Percentiles rank a stretch among this genome's conserved stretches.
These are phyloP conservation scores for Trypethelium eluteriae DNA, from an alignment of 495 filamentous ascomycete species.

Conservation along the genomic window DNA sequence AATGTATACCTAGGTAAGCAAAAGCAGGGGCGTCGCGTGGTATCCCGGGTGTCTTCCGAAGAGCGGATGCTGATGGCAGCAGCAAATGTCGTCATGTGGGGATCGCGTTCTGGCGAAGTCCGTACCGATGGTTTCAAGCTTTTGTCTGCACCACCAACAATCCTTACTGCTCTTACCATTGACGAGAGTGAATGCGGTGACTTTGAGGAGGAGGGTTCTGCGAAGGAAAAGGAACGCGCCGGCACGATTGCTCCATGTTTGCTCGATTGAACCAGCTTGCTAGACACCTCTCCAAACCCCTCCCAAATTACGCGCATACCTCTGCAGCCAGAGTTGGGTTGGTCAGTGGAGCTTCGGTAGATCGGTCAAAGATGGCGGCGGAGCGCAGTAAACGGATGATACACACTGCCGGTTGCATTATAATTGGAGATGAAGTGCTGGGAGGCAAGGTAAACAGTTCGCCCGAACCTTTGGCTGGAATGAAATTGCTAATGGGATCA, in stretches of 20 bases:
- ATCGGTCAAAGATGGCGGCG: constrained; percentile 37
- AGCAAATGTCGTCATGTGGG: neutral
- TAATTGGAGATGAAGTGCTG: constrained; percentile 94
- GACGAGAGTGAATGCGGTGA: neutral
- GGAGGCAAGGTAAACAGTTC: constrained; percentile 74
- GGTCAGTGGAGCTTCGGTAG: constrained; percentile 13
- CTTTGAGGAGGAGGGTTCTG: neutral
- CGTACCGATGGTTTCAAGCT: neutral
- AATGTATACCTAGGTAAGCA: too few relatives aligned
- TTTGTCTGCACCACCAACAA: neutral
- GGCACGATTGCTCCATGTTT: constrained; percentile 50
- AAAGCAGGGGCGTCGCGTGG: too few relatives aligned
- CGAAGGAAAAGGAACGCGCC: neutral
- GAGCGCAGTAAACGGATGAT: constrained; percentile 56
- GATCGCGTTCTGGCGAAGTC: neutral
- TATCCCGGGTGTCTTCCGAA: too few relatives aligned
- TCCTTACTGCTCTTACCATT: neutral
- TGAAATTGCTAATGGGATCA: constrained; percentile 12
- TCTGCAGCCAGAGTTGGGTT: constrained; percentile 35
- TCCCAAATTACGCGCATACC: constrained; percentile 47
- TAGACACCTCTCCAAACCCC: constrained; percentile 60
- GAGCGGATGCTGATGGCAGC: neutral
- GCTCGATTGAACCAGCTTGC: constrained; percentile 63
- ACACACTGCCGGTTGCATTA: constrained; percentile 84
- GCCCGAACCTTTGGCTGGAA: neutral